A percentile compares a stretch with the other conserved stretches of the same genome.
phyloP scores from a whole-genome alignment of 257 asterid genomes.

The Petunia secreta region DNA sequence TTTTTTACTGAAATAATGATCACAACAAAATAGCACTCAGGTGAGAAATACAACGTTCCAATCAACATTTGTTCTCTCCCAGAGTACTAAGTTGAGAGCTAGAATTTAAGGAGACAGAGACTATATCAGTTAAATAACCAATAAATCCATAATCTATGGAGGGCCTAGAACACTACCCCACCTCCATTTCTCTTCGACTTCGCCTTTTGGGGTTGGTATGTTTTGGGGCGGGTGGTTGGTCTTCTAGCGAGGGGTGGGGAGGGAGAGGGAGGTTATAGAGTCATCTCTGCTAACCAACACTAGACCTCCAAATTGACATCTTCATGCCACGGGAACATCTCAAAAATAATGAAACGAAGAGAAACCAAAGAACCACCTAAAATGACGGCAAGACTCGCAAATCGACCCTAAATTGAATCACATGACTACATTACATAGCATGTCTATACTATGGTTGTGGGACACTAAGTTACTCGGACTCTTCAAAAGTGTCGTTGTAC shows the following conservation, averaged over 20 bases:
- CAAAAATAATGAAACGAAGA: neutral
- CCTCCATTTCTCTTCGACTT: slow-evolving; percentile 1
- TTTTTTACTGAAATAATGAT: slow-evolving; percentile 8
- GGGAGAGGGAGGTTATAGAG: neutral
- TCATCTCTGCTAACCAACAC: neutral
- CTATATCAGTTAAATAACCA: neutral
- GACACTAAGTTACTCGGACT: neutral
- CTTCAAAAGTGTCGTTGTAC: too few species aligned
- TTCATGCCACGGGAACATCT: neutral
- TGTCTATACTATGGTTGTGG: neutral
- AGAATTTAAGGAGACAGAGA: neutral
- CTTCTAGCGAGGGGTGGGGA: slow-evolving; percentile 18
- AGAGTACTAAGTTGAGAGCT: slow-evolving; percentile 1
- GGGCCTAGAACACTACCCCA: neutral
- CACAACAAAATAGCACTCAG: neutral
- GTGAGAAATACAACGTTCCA: neutral
- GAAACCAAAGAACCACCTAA: slow-evolving; percentile 8
- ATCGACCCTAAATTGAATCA: neutral
- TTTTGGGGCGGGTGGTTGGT: neutral
- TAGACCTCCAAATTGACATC: slow-evolving; percentile 9
- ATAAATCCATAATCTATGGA: neutral
- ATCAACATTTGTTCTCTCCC: neutral
- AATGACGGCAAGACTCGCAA: neutral
- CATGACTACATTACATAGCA: neutral
- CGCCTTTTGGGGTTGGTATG: slow-evolving; percentile 18